Evolutionary conservation across 177 flowering plant species (phyloP).

Genomic region (Vitis hybrid): DNA sequence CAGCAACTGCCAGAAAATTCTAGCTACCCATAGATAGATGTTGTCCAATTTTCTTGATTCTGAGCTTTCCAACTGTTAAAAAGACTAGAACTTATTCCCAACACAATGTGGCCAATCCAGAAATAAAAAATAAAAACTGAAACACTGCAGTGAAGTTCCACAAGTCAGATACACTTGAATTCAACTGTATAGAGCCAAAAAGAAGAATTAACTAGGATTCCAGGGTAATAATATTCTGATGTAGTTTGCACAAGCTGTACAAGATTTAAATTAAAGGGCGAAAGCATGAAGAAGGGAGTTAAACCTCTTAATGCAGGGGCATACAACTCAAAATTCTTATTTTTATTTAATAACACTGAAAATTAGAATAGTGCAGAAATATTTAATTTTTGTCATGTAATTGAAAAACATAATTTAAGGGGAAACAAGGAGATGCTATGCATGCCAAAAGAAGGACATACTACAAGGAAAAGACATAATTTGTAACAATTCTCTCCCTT

Average conservation of each 20-base stretch:
- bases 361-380: too few relatives aligned
- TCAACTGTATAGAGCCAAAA: background rate
- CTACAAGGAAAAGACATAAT: too few relatives aligned
- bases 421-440: too few relatives aligned
- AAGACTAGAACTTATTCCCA: conserved; percentile 4
- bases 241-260: background rate
- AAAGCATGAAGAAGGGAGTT: background rate
- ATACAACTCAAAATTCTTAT: background rate
- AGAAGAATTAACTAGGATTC: background rate
- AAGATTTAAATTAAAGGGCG: background rate
- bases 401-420: too few relatives aligned
- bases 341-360: too few relatives aligned
- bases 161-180: background rate
- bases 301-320: background rate
- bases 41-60: conserved; percentile 51
- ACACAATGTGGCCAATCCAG: background rate
- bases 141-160: background rate
- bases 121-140: background rate
- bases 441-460: too few relatives aligned
- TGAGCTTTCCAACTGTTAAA: conserved; percentile 58
- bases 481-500: too few relatives aligned
- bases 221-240: background rate
- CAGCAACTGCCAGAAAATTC: conserved; percentile 54
- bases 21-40: conserved; percentile 34
- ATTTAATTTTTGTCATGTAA: too few relatives aligned